These are phyloP conservation scores for Tarenaya hassleriana DNA, from an alignment of 345 rosid genomes.

Conservation along the genomic window DNA sequence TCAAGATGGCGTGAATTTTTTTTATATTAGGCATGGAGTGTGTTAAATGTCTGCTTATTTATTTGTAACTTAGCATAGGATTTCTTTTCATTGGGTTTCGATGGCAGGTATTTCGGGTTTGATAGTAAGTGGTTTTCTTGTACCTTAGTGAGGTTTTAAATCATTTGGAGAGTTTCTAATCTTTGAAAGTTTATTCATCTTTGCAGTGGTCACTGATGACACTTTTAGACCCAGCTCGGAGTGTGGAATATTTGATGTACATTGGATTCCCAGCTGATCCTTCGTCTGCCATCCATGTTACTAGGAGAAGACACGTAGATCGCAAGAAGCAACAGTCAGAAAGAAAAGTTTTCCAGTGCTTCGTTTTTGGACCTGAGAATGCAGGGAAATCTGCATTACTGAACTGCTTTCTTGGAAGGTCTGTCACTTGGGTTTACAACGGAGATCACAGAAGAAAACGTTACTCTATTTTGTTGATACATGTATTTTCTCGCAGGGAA, in stretches of 20 bases:
- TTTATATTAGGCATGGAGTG: neutral
- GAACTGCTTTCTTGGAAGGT: conserved; percentile 81
- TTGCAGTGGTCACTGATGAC: conserved; percentile 94
- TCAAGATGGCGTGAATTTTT: conserved; percentile 2
- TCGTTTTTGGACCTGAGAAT: conserved; percentile 71
- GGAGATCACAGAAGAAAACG: no score
- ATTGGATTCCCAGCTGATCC: conserved; percentile 54
- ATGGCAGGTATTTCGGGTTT: neutral
- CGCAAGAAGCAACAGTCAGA: conserved; percentile 64
- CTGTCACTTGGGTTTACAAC: conserved; percentile 12
- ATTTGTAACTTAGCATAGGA: neutral
- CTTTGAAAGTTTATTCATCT: neutral
- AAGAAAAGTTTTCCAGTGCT: conserved; percentile 75
- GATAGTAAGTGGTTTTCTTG: conserved; percentile 1
- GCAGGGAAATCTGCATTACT: conserved; percentile 77
- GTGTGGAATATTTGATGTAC: conserved; percentile 65
- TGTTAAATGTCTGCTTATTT: no score
- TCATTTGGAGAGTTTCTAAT: neutral
- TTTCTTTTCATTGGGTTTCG: conserved; percentile 1
- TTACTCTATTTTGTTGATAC: no score
- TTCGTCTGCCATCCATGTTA: conserved; percentile 49
- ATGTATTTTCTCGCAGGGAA: neutral
- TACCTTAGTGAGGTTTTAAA: no score
- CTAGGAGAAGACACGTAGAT: conserved; percentile 54
- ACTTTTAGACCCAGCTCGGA: conserved; percentile 66